phyloP scores from a whole-genome alignment of 2,329 filamentous ascomycete genomes.

The Xylaria sp. region DNA sequence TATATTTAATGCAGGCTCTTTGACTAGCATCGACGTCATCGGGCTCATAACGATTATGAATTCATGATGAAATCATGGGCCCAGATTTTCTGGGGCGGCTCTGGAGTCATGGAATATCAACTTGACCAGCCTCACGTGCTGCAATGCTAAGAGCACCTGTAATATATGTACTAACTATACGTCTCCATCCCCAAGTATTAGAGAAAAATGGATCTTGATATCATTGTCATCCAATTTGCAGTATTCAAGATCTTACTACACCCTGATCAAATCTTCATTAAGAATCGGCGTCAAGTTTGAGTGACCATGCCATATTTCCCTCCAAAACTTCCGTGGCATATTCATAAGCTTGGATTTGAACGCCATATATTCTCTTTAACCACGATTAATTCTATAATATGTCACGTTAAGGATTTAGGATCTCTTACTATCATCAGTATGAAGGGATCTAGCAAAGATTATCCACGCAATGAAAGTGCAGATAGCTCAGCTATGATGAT shows the following conservation, averaged over 20 bases:
- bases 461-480: no score
- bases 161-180: background rate
- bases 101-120: slow-evolving; percentile 16
- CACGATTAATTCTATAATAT: background rate
- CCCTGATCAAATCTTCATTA: background rate
- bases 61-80: slow-evolving; percentile 46
- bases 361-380: background rate
- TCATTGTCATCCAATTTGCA: background rate
- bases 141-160: background rate
- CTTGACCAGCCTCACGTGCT: slow-evolving; percentile 7
- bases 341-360: background rate
- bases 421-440: background rate
- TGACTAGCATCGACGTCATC: slow-evolving; percentile 36
- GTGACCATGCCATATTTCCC: background rate
- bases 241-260: background rate
- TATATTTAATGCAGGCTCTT: background rate
- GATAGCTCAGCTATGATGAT: background rate
- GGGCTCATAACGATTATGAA: slow-evolving; percentile 33
- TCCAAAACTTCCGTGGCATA: background rate
- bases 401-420: background rate
- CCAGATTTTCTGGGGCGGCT: slow-evolving; percentile 25
- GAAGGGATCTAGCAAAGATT: background rate
- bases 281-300: background rate
- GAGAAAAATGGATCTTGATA: slow-evolving; percentile 3
- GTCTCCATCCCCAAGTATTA: background rate